Base-by-base conservation (phyloP, 495 filamentous ascomycete genomes). In the Articulospora tetracladia region DNA sequence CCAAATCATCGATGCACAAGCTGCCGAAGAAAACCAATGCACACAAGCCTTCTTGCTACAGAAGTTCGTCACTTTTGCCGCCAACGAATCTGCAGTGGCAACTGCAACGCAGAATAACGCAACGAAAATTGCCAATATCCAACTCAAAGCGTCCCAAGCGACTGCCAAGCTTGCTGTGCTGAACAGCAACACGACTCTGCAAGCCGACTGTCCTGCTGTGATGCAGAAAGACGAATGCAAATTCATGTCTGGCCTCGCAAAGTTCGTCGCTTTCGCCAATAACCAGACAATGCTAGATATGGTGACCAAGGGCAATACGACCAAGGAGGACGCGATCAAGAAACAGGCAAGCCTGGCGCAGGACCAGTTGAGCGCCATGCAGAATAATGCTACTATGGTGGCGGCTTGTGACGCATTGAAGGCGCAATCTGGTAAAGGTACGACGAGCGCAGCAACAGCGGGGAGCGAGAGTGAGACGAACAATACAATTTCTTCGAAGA, bases 71-170 rank as follows among this genome's bases (percentile, higher is more conserved):
- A 46, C 20, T 22, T 59, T 63, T 39, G 55, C 55, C 22, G 52
- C 49, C 19, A 63, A 63, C 50, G 32, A 12, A 1, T 55, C 49
- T 3, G 61, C 55, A 15, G 57, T 63, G 4, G 52, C 61, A 55
- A 24, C 27, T 4, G 56, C 46, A 20, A 63, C 61, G n/a, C 49
- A 63, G 17, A 56, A 59, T 34, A 63, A 63, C 44, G 51, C 61
- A 15, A 63, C 61, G 24, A 59, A 59, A 49, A 52, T 52, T 6
- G 61, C 49, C 20, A n/a, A 59, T 0, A 55, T 63, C 39, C 25
- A 49, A 23, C 2, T 23, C 20, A 54, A 59, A 39, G 51, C 57
- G 12, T 58, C 61, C 2, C 26, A 30, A 11, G 61, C 61, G 6
- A 13, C 50, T 10, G 32, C 28, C 50, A 63, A 63, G 23, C 57